Base-by-base conservation (phyloP, 495 filamentous ascomycete species). In the Aspergillus baeticus region DNA sequence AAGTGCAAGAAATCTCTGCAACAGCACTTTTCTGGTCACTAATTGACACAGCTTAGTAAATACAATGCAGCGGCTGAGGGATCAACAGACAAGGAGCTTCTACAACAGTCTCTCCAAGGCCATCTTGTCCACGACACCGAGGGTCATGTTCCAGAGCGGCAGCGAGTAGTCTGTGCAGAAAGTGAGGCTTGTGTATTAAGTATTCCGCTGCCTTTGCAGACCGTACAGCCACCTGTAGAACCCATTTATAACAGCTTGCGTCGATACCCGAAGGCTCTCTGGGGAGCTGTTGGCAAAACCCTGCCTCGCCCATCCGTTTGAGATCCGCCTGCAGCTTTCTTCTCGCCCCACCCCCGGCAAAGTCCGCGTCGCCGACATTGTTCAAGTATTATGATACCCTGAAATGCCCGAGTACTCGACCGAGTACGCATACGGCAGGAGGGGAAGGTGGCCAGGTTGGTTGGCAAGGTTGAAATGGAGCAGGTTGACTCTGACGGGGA, bases 121-220 rank as follows among this genome's bases (percentile, higher is more conserved):
- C 45, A 48, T 48, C 29, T 18, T 18, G 15, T 48, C 26, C 2
- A 34, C 45, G 2, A 48, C 17, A 20, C n/a, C 11, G 20, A 17
- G 45, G 5, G 46, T 49, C 10, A 21, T 36, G 10, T 23, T 22
- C 46, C 46, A 49, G 1, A 49, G 26, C 33, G 21, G 33, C 2
- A 17, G 5, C 10, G 33, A 14, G 33, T 49, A 36, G 13, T 49
- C 33, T 10, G 33, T 37, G 13, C 13, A 62, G 47, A 71, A 76
- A 10, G 72, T 66, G 23, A 65, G 67, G 15, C 74, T 73, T 2
- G 74, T 76, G 57, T 70, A 79, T 66, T 69, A 77, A 11, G 74
- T 77, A 14, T 57, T 64, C 21, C 66, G 61, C 35, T 66, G 54
- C 21, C 72, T 75, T 58, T 79, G 75, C 5, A 77, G 59, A 7